phyloP scores from a whole-genome alignment of 805 yeast species.

The Myxozyma neotropica region DNA sequence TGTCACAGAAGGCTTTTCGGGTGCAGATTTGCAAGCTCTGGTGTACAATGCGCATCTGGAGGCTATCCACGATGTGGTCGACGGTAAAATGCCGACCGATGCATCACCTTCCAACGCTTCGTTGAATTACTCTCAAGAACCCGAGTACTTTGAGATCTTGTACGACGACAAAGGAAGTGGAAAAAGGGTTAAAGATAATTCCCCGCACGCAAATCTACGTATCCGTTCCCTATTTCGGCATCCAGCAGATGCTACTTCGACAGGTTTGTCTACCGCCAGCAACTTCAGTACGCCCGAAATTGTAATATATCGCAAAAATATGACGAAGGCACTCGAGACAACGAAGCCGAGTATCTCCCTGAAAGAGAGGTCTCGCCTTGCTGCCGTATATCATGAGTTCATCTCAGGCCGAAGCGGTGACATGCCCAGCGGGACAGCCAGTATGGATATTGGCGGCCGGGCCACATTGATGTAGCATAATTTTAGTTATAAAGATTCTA shows the following conservation, averaged over 20 bases:
- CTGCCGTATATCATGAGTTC: conserved; percentile 68
- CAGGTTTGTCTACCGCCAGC: not conserved
- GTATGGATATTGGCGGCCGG: conserved; percentile 82
- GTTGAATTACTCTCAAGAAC: not conserved
- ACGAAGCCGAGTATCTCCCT: conserved; percentile 89
- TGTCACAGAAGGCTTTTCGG: conserved; percentile 76
- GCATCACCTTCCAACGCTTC: not conserved
- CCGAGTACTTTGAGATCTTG: conserved; percentile 5
- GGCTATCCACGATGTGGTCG: conserved; percentile 63
- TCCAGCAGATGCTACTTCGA: not conserved
- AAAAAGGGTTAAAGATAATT: not conserved
- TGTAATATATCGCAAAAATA: conserved; percentile 26
- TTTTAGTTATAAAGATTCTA: not conserved
- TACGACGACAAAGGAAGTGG: not conserved
- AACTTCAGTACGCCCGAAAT: not conserved
- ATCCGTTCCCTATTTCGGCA: not conserved
- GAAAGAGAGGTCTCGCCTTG: conserved; percentile 66
- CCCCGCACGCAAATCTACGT: not conserved
- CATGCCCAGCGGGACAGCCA: conserved; percentile 82
- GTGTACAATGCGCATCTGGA: conserved; percentile 88
- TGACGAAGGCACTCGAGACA: conserved; percentile 63
- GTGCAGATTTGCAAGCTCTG: conserved; percentile 93
- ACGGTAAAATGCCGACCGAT: conserved; percentile 31
- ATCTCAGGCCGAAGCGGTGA: conserved; percentile 78
- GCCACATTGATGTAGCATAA: conserved; percentile 68